Percentiles rank a stretch among this genome's conserved stretches.
Conservation (phyloP, 2,329 filamentous ascomycete genomes). For the Amylocarpus encephaloides region DNA sequence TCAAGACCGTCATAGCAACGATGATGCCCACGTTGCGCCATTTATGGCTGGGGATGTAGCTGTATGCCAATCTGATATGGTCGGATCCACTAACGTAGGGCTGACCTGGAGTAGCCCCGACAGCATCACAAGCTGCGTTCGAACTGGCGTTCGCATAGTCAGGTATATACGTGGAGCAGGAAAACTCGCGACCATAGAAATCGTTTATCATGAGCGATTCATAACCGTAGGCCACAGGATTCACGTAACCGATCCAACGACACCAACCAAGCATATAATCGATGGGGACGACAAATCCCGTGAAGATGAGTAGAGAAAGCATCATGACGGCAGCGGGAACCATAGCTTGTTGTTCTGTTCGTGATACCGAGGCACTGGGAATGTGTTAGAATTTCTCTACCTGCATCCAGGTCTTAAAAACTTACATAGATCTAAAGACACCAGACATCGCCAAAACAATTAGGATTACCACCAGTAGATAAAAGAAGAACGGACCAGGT, state of each 20-base stretch:
- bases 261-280: slow-evolving; percentile 69
- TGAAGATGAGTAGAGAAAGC: slow-evolving; percentile 18
- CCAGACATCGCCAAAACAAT: slow-evolving; percentile 50
- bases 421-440: slow-evolving; percentile 75
- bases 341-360: slow-evolving; percentile 59
- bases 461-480: slow-evolving; percentile 34
- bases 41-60: slow-evolving; percentile 42
- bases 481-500: slow-evolving; percentile 76
- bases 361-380: slow-evolving; percentile 65
- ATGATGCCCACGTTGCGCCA: slow-evolving; percentile 58
- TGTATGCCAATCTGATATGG: slow-evolving; percentile 48
- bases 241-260: slow-evolving; percentile 68
- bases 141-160: slow-evolving; percentile 7
- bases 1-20: slow-evolving; percentile 54
- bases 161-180: slow-evolving; percentile 12
- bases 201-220: slow-evolving; percentile 78
- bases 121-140: slow-evolving; percentile 44
- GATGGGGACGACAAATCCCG: slow-evolving; percentile 36
- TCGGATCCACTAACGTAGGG: slow-evolving; percentile 49
- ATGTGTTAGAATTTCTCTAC: neutral
- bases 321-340: slow-evolving; percentile 49
- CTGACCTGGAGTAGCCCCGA: slow-evolving; percentile 49
- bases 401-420: slow-evolving; percentile 60
- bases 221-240: slow-evolving; percentile 63
- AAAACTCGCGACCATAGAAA: slow-evolving; percentile 40